Conservation (phyloP, 2,329 filamentous ascomycete species). For the Alternaria gansuensis region DNA sequence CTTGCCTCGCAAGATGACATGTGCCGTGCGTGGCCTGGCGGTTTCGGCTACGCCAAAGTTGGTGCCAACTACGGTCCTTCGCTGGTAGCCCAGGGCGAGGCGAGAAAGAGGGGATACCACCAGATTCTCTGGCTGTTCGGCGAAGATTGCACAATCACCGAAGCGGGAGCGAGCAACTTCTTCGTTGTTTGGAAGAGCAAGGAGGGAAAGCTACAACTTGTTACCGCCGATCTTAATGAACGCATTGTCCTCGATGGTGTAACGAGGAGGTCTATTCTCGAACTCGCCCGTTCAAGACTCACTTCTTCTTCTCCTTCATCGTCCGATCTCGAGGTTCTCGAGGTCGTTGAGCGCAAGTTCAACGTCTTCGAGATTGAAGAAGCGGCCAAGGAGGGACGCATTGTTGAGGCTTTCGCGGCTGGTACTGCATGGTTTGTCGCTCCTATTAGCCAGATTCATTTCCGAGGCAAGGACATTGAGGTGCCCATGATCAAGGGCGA, state of each 20-base stretch:
- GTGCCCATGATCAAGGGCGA: conserved; percentile 55
- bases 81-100: conserved; percentile 79
- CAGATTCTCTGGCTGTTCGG: conserved; percentile 97
- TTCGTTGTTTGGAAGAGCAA: conserved; percentile 80
- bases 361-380: conserved; percentile 80
- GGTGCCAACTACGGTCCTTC: conserved; percentile 93
- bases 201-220: conserved; percentile 71
- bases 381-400: conserved; percentile 75
- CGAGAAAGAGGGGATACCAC: conserved; percentile 75
- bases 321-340: conserved; percentile 57
- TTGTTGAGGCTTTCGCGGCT: conserved; percentile 85
- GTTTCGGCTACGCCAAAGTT: conserved; percentile 90
- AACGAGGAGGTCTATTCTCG: conserved; percentile 81
- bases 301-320: conserved; percentile 39
- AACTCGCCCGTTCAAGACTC: conserved; percentile 73
- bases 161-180: conserved; percentile 92
- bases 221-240: conserved; percentile 85
- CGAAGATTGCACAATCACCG: conserved; percentile 78
- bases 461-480: conserved; percentile 55
- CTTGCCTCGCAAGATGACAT: conserved; percentile 82
- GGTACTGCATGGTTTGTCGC: conserved; percentile 75
- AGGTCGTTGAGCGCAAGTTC: conserved; percentile 83
- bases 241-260: conserved; percentile 88
- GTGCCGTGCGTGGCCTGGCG: conserved; percentile 91
- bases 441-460: conserved; percentile 58